Evolutionary conservation across 2,329 filamentous ascomycete genomes (phyloP).

Genomic region (Calonectria henricotiae): DNA sequence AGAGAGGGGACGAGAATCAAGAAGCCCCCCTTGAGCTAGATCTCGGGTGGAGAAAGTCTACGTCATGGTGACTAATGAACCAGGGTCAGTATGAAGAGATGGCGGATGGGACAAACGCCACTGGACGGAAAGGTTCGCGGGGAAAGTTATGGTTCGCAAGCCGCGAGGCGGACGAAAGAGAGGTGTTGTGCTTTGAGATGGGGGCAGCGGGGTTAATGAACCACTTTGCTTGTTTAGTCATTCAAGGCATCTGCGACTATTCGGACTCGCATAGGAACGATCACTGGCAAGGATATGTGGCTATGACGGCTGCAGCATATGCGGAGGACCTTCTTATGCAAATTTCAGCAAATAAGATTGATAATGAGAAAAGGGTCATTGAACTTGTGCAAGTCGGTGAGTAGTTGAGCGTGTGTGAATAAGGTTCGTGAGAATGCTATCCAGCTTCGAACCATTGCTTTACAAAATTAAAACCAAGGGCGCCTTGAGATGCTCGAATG

Average conservation of each 20-base stretch:
- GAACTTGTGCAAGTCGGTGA: background rate
- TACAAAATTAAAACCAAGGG: background rate
- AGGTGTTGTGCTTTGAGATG: conserved; percentile 23
- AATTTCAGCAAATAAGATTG: background rate
- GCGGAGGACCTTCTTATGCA: conserved; percentile 29
- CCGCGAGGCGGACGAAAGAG: too few relatives aligned
- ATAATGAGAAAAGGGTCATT: background rate
- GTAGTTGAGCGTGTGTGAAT: background rate
- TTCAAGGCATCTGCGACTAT: conserved; percentile 60
- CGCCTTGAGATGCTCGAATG: background rate
- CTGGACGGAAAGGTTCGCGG: too few relatives aligned
- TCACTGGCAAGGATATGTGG: conserved; percentile 57
- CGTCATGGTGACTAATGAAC: too few relatives aligned
- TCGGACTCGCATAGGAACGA: conserved; percentile 55
- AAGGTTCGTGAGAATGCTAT: background rate
- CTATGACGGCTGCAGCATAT: conserved; percentile 53
- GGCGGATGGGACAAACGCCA: too few relatives aligned
- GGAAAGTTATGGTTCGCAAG: too few relatives aligned
- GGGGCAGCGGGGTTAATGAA: conserved; percentile 49
- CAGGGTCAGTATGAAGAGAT: too few relatives aligned
- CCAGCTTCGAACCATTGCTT: background rate
- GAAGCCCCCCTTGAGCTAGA: too few relatives aligned
- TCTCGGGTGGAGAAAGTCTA: too few relatives aligned
- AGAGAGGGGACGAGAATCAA: too few relatives aligned
- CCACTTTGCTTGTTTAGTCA: conserved; percentile 54